Conservation (phyloP, 2,329 filamentous ascomycete species). For the Pseudogymnoascus sp. region DNA sequence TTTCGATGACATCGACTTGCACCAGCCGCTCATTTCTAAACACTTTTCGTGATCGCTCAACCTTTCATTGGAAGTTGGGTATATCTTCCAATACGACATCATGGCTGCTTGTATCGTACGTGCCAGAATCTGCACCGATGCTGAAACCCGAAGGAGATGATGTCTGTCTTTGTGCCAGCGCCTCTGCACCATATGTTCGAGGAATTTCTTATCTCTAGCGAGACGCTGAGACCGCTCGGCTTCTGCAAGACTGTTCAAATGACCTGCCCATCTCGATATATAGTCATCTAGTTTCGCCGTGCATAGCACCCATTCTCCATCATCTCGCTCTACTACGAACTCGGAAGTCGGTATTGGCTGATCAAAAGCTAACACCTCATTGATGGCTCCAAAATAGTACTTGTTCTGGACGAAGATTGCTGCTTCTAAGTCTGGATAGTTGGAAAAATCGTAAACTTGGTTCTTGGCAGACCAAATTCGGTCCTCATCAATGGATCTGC, state of each 20-base stretch:
- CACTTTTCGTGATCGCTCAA: neutral
- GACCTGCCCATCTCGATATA: neutral
- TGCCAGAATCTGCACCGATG: neutral
- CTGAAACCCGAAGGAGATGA: neutral
- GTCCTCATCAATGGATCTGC: neutral
- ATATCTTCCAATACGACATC: neutral
- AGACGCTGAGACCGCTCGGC: neutral
- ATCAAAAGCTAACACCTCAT: neutral
- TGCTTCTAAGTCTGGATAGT: constrained; percentile 1
- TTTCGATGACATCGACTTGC: neutral
- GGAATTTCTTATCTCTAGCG: neutral
- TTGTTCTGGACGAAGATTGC: constrained; percentile 1
- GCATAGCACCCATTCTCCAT: neutral
- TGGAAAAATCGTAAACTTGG: neutral
- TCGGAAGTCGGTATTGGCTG: neutral
- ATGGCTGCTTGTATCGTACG: neutral
- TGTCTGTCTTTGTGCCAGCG: constrained; percentile 1
- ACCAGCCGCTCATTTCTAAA: neutral
- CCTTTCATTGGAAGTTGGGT: neutral
- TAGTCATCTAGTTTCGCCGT: neutral
- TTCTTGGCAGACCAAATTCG: neutral
- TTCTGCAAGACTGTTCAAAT: neutral
- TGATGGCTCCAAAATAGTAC: constrained; percentile 4
- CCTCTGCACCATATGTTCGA: neutral
- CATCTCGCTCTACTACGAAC: neutral